Conservation (phyloP, 2,329 filamentous ascomycete genomes). For the Calonectria leucothoes region DNA sequence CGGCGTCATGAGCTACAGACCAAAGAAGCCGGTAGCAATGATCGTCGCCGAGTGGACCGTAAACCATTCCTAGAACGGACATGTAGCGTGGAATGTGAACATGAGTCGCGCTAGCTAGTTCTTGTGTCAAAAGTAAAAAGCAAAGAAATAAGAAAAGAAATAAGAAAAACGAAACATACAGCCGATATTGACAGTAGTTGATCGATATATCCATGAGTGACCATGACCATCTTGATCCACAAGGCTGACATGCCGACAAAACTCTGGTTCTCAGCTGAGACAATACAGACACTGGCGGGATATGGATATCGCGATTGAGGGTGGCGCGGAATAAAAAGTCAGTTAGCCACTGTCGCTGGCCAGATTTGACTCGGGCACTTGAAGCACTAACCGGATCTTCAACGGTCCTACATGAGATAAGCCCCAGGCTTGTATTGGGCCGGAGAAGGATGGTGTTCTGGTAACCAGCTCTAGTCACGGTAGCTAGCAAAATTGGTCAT, state of each 20-base stretch:
- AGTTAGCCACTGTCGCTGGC: neutral
- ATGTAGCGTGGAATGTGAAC: conserved; percentile 27
- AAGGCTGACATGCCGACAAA: neutral
- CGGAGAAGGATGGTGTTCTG: neutral
- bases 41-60: conserved; percentile 13
- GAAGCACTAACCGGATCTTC: conserved; percentile 3
- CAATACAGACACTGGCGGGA: too few species aligned
- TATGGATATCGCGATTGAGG: too few species aligned
- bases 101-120: neutral
- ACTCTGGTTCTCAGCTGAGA: neutral
- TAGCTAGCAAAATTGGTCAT: neutral
- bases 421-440: neutral
- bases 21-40: neutral
- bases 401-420: neutral
- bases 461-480: neutral
- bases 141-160: neutral
- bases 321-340: neutral
- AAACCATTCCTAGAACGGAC: conserved; percentile 15
- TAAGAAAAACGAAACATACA: neutral
- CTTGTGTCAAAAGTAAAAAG: neutral
- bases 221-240: neutral
- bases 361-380: conserved; percentile 33
- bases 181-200: neutral
- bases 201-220: neutral
- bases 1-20: neutral